Base-by-base conservation (phyloP, 1,284 basidiomycete genomes). In the Trichosporon sp. region DNA sequence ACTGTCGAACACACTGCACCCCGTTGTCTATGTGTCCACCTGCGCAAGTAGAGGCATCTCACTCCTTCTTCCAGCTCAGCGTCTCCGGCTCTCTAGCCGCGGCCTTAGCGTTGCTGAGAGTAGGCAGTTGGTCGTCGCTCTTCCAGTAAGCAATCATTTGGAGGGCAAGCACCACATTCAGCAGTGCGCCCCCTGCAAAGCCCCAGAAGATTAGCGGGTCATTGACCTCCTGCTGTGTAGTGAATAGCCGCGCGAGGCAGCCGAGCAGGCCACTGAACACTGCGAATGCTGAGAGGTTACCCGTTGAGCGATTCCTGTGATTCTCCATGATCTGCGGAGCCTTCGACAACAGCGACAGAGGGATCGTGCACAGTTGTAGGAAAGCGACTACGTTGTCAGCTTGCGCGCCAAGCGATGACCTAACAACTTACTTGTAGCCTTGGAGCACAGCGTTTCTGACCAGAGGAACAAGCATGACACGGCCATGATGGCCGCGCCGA, bases 111-210 rank as follows among this genome's bases (percentile, higher is more conserved):
- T 23, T 33, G 33, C 58, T 40, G 31, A 16, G 19, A 5, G 34
- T 11, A 5, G 32, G 40, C 13, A 59, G 27, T 23, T 16, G 31
- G 2, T 65, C 64, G 23, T 65, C 60, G 27, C 84, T 83, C 10
- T 87, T 87, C 90, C 90, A 92, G 77, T 90, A 95, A 78, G 85
- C 78, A 82, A 87, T 87, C 84, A 96, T 84, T 81, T 96, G 94
- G 6, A 81, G 76, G 0, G 89, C 92, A 19, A 96, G 80, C 13
- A 95, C 83, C 66, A 87, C 70, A 77, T 97, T 97, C 16, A 96
- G 82, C 10, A 86, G 65, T 0, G 94, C 85, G 0, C 91, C 91
- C 16, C 92, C 84, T 0, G 85, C 86, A 74, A 93, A 96, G 40
- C 91, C 90, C 57, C 89, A 88, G 34, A 87, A 83, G 64, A 96